Evolutionary conservation across 345 rosid species (phyloP), one percentile per base, ranked within the genome.

Genomic region (Acer yangbiense): DNA sequence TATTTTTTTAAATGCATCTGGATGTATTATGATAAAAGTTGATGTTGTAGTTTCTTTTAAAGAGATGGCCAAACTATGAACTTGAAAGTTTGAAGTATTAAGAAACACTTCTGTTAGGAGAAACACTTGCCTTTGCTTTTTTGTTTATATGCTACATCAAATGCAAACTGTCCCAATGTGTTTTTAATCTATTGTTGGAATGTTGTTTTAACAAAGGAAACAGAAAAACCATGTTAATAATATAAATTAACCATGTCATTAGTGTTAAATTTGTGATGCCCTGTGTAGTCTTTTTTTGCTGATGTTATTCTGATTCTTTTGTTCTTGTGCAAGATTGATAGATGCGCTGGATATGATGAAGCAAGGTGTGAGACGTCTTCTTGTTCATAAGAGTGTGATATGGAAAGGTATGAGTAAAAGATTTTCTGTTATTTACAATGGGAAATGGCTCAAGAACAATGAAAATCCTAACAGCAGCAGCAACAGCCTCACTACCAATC

Each of bases 261-360:
- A 6, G 10, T n/a, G 55, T 50, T 50, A 50, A 50, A 14, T 50
- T 68, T 29, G 41, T 3, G 58, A 6, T 27, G 57, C 65, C 20
- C 1, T n/a, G 14, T 52, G 13, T 35, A 35, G 39, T 35, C 35
- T 32, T 0, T 32, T 65, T 8, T 64, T 64, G 27, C 70, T 75
- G 20, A 72, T 76, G 77, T 27, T 39, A 20, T 69, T 73, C n/a
- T 83, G 60, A 57, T 74, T 77, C 77, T 4, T 63, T n/a, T 50
- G 27, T 74, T 72, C 29, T 76, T 71, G 66, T 75, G 82, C 64
- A 78, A 96, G 99, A 83, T 83, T 96, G 86, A 90, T 96, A 65
- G 99, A 96, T 80, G 98, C 98, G 9, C 69, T 96, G 80, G 99
- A 94, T 86, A 96, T 94, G 99, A 96, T 94, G 98, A 96, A 92